Conservation (phyloP, 2,329 filamentous ascomycete species). For the Fusarium subglutinans region DNA sequence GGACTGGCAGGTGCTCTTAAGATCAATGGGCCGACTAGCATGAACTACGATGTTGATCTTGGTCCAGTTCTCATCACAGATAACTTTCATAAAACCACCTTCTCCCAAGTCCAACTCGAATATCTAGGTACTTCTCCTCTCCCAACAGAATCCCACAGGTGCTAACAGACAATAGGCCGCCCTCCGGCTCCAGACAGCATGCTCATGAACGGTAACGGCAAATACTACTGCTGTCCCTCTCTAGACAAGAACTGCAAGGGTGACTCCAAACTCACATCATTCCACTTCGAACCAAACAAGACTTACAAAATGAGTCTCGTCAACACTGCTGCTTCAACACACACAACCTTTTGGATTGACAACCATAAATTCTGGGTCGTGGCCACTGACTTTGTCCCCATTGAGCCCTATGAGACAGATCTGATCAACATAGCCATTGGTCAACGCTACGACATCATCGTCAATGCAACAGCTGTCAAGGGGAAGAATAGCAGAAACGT, state of each 20-base stretch:
- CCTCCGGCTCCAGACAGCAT: neutral
- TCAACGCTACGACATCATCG: neutral
- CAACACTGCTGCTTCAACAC: neutral
- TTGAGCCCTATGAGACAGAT: neutral
- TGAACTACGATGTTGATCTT: neutral
- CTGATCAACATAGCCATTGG: neutral
- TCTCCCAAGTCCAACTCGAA: neutral
- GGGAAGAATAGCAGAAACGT: neutral
- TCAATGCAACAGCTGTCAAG: neutral
- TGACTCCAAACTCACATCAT: neutral
- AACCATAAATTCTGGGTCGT: neutral
- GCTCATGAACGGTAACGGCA: neutral
- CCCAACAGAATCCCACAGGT: accelerated
- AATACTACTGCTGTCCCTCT: neutral
- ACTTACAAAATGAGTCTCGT: slow-evolving; percentile 3
- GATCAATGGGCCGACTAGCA: neutral
- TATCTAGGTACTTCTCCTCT: neutral
- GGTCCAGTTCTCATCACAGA: slow-evolving; percentile 2
- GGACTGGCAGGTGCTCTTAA: neutral
- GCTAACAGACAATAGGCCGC: neutral
- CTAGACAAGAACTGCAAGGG: neutral
- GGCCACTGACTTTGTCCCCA: slow-evolving; percentile 1
- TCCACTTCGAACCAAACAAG: neutral
- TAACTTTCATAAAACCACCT: neutral
- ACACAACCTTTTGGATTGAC: neutral